phyloP scores from a whole-genome alignment of 2,329 filamentous ascomycete species.

The Fusarium sp. region DNA sequence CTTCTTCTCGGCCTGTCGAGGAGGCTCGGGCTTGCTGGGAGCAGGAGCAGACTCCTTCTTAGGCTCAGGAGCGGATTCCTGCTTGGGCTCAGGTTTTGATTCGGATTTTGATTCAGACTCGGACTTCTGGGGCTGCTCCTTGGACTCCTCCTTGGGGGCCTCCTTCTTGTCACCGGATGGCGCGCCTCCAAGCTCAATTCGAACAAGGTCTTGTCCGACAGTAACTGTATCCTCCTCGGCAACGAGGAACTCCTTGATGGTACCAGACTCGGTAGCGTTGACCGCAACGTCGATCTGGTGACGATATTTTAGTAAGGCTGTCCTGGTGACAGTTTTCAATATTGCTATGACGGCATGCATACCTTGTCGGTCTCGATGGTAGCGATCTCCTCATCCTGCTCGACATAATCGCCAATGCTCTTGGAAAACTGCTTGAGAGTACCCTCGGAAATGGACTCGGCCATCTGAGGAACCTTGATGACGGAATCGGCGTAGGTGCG shows the following conservation, averaged over 20 bases:
- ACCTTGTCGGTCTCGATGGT: conserved; percentile 99
- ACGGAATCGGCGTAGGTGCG: conserved; percentile 79
- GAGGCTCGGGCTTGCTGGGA: conserved; percentile 39
- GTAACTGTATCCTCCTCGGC: conserved; percentile 95
- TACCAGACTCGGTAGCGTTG: conserved; percentile 90
- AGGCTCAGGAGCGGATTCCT: conserved; percentile 47
- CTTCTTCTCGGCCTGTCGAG: conserved; percentile 41
- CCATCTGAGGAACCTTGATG: conserved; percentile 97
- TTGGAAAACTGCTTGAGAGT: conserved; percentile 97
- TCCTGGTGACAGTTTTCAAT: background rate
- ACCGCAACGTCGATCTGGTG: conserved; percentile 92
- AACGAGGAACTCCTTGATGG: conserved; percentile 90
- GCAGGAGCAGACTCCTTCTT: conserved; percentile 47
- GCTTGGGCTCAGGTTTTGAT: conserved; percentile 47
- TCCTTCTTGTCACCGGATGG: conserved; percentile 51
- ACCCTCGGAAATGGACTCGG: conserved; percentile 97
- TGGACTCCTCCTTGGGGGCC: conserved; percentile 37
- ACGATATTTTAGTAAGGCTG: conserved; percentile 8
- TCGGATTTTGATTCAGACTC: conserved; percentile 49
- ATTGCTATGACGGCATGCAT: conserved; percentile 40
- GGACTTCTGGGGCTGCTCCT: conserved; percentile 52
- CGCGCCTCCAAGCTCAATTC: conserved; percentile 80
- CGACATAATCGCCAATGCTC: conserved; percentile 90
- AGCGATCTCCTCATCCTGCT: conserved; percentile 96
- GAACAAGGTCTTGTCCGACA: conserved; percentile 91